Base-by-base conservation (phyloP, 805 yeast genomes). In the Priceomyces haplophilus region DNA sequence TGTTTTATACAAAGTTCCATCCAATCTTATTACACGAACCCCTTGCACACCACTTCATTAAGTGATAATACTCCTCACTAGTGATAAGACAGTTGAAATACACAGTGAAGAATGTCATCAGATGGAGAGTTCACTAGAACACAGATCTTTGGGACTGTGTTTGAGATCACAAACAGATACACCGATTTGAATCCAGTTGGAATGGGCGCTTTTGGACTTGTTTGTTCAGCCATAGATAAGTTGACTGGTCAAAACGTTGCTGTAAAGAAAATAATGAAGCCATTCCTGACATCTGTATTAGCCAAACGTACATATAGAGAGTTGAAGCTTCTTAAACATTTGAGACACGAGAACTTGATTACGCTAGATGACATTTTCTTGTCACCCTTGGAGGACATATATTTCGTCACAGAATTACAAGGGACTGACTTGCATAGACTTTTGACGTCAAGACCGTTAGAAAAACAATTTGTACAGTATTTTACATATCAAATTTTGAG, bases 151-250 rank as follows among this genome's bases (percentile, higher is more conserved):
- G 97, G 97, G 39, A 90, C 98, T 1, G 91, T 90, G 35, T 90
- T 90, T 61, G 97, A 90, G 65, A 88, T 89, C 50, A 90, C 97
- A 33, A 82, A 80, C 56, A 70, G 97, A 51, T 93, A 93, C 68
- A 79, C 87, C 3, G 96, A 91, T 59, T 75, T 93, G 48, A 91
- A 89, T 58, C 99, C 99, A 1, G 97, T 93, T 39, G 99, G 99
- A 0, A 93, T 93, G 99, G 99, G 99, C 19, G 99, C 99, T 6
- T 93, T 93, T 62, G 99, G 99, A 4, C 76, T 93, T 15, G 99
- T 93, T 31, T 93, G 99, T 51, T 88, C 97, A 7, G 99, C 99
- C 1, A 80, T 83, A 43, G 99, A 93, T 65, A 87, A 83, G 53
- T 76, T 90, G 47, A 89, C 97, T 0, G 82, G 80, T 42, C 96